phyloP scores from a whole-genome alignment of 2,329 filamentous ascomycete species.

The Penicillium sp. region DNA sequence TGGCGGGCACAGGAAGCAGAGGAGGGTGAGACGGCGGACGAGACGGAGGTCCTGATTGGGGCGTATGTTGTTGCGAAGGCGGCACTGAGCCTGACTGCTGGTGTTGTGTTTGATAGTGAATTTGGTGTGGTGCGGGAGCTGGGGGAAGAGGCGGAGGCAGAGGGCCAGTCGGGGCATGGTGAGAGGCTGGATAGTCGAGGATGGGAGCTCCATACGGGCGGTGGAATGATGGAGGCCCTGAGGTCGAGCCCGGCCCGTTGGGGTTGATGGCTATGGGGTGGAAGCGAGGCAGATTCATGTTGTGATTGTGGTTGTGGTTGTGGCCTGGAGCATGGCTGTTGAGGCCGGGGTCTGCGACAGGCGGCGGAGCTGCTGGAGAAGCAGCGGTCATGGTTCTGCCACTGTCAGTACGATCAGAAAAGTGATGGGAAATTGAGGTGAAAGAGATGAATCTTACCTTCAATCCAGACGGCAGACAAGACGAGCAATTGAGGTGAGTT shows the following conservation, averaged over 20 bases:
- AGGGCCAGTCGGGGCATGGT: conserved; percentile 4
- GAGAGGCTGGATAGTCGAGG: conserved; percentile 2
- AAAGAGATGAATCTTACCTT: background rate
- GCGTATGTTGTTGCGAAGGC: background rate
- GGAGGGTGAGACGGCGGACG: conserved; percentile 27
- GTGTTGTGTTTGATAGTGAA: conserved; percentile 1
- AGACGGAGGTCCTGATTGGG: conserved; percentile 25
- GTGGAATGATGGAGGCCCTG: conserved; percentile 26
- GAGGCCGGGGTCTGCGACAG: conserved; percentile 29
- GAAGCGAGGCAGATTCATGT: conserved; percentile 33
- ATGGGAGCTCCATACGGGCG: conserved; percentile 11
- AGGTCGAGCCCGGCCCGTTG: conserved; percentile 29
- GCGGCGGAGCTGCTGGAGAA: conserved; percentile 32
- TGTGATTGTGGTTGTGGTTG: no score
- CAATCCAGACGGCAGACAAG: background rate
- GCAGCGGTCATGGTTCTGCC: conserved; percentile 31
- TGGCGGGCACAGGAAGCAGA: conserved; percentile 24
- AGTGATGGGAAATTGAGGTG: background rate
- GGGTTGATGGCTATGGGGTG: conserved; percentile 41
- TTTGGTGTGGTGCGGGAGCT: conserved; percentile 5
- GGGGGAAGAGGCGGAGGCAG: conserved; percentile 8
- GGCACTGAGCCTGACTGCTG: background rate
- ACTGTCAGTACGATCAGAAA: background rate
- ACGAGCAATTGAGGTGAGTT: background rate
- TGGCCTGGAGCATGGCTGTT: conserved; percentile 23